A percentile compares a stretch with the other conserved stretches of the same genome.
phyloP scores from a whole-genome alignment of 2,329 filamentous ascomycete genomes.

The Colletotrichum limetticola region DNA sequence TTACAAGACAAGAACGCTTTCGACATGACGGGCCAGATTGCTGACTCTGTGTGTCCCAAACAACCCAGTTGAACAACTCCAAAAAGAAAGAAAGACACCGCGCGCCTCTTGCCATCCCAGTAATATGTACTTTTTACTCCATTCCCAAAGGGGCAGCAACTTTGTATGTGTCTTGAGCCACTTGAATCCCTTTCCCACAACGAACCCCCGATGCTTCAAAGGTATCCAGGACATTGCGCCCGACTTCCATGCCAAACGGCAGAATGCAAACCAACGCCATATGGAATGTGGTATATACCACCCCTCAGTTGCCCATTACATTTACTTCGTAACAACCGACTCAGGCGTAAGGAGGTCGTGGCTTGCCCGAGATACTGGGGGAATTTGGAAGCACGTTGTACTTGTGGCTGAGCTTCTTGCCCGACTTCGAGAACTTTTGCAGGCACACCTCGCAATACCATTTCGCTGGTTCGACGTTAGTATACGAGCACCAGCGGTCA shows the following conservation, averaged over 20 bases:
- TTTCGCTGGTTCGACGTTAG: conserved; percentile 65
- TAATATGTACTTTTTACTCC: conserved; percentile 31
- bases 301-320: neutral
- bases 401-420: conserved; percentile 62
- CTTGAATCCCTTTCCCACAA: neutral
- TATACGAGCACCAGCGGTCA: neutral
- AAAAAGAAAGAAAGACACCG: neutral
- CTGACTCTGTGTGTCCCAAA: neutral
- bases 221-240: conserved; percentile 6
- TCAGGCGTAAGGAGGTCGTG: conserved; percentile 18
- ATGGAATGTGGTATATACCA: conserved; percentile 5
- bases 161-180: conserved; percentile 3
- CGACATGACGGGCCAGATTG: conserved; percentile 15
- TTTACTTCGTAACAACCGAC: neutral
- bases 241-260: conserved; percentile 2
- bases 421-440: conserved; percentile 67
- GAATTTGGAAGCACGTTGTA: conserved; percentile 41
- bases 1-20: neutral
- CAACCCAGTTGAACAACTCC: neutral
- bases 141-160: conserved; percentile 13
- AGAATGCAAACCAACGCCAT: conserved; percentile 21
- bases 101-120: conserved; percentile 13
- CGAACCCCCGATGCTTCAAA: conserved; percentile 13
- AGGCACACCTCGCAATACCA: conserved; percentile 88
- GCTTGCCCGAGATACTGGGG: conserved; percentile 24